Conservation (phyloP, 2,329 filamentous ascomycete genomes). For the Akanthomyces muscarius region DNA sequence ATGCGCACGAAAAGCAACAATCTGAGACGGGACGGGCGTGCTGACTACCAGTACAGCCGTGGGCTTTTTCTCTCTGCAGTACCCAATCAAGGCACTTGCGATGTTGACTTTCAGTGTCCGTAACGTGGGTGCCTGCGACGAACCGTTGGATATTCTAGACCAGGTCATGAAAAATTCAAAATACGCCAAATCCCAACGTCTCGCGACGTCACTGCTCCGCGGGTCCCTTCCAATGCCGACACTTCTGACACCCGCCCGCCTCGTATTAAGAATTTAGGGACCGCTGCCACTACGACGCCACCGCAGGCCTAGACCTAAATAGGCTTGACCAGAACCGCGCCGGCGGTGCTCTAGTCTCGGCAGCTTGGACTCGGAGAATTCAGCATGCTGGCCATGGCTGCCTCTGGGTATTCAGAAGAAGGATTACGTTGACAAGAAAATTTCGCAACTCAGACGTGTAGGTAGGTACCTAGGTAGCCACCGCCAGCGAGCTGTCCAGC, state of each 20-base stretch:
- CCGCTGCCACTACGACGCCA: constrained; percentile 11
- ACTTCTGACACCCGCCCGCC: background rate
- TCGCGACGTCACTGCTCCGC: background rate
- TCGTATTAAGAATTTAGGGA: constrained; percentile 11
- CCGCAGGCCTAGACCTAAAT: background rate
- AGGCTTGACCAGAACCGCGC: background rate
- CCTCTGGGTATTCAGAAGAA: no score
- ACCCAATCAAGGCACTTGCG: no score
- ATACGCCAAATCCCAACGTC: background rate
- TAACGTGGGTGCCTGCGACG: no score
- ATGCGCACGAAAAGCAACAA: background rate
- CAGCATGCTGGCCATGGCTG: no score
- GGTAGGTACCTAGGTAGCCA: no score
- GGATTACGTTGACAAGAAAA: no score
- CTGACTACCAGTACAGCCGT: background rate
- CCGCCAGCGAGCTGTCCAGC: no score
- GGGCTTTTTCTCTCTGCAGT: background rate
- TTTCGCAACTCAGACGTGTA: no score
- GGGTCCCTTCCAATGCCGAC: background rate
- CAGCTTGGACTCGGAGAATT: no score
- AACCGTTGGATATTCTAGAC: background rate
- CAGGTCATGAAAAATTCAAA: background rate
- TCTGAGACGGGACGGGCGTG: background rate
- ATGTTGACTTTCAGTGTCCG: no score
- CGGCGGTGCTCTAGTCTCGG: background rate